Conservation (phyloP, 2,329 filamentous ascomycete genomes). For the Fusarium austroafricanum region DNA sequence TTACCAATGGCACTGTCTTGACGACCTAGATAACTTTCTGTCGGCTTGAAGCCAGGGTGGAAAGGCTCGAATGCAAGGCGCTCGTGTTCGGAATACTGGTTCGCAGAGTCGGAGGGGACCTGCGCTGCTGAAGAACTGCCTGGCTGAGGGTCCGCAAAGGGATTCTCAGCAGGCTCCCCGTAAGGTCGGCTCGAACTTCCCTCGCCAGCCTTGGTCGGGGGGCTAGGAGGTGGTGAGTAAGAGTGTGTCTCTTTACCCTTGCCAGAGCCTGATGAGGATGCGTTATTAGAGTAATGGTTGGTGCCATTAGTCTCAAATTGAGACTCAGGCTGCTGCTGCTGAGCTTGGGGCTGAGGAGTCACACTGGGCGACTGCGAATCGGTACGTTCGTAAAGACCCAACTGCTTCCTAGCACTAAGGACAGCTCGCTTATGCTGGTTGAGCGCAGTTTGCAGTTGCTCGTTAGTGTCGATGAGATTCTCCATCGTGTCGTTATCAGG, state of each 20-base stretch:
- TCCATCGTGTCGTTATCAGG: conserved; percentile 96
- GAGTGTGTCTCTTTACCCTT: conserved; percentile 53
- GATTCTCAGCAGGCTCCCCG: conserved; percentile 41
- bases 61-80: conserved; percentile 53
- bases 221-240: conserved; percentile 43
- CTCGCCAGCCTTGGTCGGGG: conserved; percentile 44
- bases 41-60: conserved; percentile 52
- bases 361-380: conserved; percentile 45
- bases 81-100: conserved; percentile 36
- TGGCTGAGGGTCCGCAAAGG: conserved; percentile 51
- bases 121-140: conserved; percentile 32
- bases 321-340: conserved; percentile 17
- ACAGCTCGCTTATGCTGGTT: conserved; percentile 87
- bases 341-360: conserved; percentile 38
- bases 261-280: conserved; percentile 31
- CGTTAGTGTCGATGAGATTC: conserved; percentile 92
- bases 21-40: conserved; percentile 46
- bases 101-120: conserved; percentile 23
- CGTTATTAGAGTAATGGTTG: conserved; percentile 35
- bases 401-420: conserved; percentile 68
- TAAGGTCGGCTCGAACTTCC: conserved; percentile 39
- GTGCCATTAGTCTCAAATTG: conserved; percentile 47
- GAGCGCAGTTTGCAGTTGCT: conserved; percentile 84
- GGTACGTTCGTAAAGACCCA: conserved; percentile 54
- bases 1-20: conserved; percentile 57